Percentiles rank a stretch among this genome's conserved stretches.
Conservation (phyloP, 176 grass and related monocot species). For the Cenchrus purpureus region DNA sequence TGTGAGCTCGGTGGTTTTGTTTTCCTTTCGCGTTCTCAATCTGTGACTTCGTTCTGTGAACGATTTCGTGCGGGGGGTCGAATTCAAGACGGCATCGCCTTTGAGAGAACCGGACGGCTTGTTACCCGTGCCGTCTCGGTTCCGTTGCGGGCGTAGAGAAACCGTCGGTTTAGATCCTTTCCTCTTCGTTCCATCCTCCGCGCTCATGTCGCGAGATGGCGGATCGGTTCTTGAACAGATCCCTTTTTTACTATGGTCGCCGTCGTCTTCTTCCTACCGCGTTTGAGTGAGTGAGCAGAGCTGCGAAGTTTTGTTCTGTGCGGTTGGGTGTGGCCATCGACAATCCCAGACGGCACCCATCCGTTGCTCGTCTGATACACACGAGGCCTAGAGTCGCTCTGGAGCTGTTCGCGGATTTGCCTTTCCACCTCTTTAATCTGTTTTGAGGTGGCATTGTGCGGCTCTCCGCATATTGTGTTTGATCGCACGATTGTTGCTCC, state of each 20-base stretch:
- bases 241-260: background rate
- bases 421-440: background rate
- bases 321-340: background rate
- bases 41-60: background rate
- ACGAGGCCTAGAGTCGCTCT: background rate
- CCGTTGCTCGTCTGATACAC: constrained; percentile 31
- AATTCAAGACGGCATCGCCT: background rate
- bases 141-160: constrained; percentile 60
- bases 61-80: background rate
- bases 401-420: background rate
- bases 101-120: constrained; percentile 56
- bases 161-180: constrained; percentile 1
- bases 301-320: background rate
- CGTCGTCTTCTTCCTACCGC: background rate
- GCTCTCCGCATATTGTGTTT: constrained; percentile 5
- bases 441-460: background rate
- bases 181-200: background rate
- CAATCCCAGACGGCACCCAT: background rate
- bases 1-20: too few relatives aligned
- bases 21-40: background rate
- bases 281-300: background rate
- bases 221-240: constrained; percentile 34
- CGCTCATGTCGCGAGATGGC: constrained; percentile 19
- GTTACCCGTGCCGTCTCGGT: constrained; percentile 30
- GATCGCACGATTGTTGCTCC: background rate